Evolutionary conservation across 2,329 filamentous ascomycete species (phyloP), one percentile per base, ranked within the genome.

Genomic region (Hymenoscyphus albidus): DNA sequence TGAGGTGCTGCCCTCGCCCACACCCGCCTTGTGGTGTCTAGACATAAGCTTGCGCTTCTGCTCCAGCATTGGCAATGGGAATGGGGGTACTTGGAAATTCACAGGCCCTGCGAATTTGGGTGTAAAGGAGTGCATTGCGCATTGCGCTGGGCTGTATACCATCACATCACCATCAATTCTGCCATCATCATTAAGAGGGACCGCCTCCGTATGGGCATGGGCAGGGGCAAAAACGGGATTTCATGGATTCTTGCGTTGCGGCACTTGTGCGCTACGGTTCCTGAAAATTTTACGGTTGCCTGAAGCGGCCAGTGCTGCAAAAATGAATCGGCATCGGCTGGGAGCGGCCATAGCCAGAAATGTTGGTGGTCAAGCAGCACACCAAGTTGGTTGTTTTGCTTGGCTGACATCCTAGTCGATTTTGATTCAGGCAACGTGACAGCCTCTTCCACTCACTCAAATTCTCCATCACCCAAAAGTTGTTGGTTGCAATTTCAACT

Each of bases 41-140:
- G 69, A 70, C 67, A 61, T 65, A 64, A 70, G 68, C 66, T 63
- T 48, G 68, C 62, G 65, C 68, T 70, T 62, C 66, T 67, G 63
- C 62, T 61, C 61, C 55, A 57, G 55, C 55, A 32, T 38, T 57
- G 27, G 27, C 27, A 27, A 27, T 27, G 27, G 27, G 27, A 27
- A 27, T 27, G 31, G 55, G 31, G n/a, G 14, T 35, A 35, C 6
- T 35, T 35, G 35, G 35, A 35, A 35, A 35, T 35, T 35, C 35
- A 6, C 1, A 35, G 35, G 5, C 9, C 35, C 27, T 10, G 54
- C 22, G 54, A 12, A 7, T n/a, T 16, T 12, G 1, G 27, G 27
- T 57, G 54, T 51, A 51, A 7, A 44, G 42, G 42, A 14, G 35
- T 35, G 35, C 35, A 51, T 22, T 27, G n/a, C 44, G 44, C 44